Evolutionary conservation across 2,329 filamentous ascomycete genomes (phyloP), one percentile per base, ranked within the genome.

Genomic region (Aureobasidium sp.): DNA sequence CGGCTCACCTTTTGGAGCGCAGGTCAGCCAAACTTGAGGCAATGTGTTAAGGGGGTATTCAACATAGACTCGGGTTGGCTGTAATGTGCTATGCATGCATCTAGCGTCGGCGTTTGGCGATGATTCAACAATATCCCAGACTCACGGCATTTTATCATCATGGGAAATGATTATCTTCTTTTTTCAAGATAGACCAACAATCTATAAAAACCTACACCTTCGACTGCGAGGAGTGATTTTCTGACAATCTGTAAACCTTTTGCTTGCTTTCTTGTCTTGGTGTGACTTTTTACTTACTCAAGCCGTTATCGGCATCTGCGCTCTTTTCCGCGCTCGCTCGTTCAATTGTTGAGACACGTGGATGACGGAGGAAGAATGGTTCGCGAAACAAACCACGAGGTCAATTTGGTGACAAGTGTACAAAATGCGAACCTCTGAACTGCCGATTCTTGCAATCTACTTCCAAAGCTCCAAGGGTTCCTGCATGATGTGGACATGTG

Each of bases 51-150:
- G 41, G 54, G 56, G 44, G 56, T 57, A 59, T 59, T 59, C 57
- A 59, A 59, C 57, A 59, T 59, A 59, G 57, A 59, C 50, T 57
- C 56, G 55, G 49, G 48, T 50, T 38, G 54, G 53, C 50, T 42
- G 52, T 24, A 40, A 54, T 37, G 55, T 49, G 38, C 50, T 54
- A 57, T 50, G 57, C 56, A 54, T 58, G 55, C 56, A 58, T 57
- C 53, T 52, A 57, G 58, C 58, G 58, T 53, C 41, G 58, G 58
- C 58, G 58, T 60, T 58, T 55, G 57, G 58, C 54, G 58, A 60
- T 58, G 52, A 53, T 60, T 60, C 58, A 60, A 60, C 58, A 58
- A 56, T 56, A 56, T 58, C 56, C 56, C 56, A 50, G 53, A 51
- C 51, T 47, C 51, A 51, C 48, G 48, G 37, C 48, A 49, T 49